These are phyloP conservation scores for Diversispora epigaea DNA, from an alignment of 192 early-diverging fungal species.

Conservation along the genomic window DNA sequence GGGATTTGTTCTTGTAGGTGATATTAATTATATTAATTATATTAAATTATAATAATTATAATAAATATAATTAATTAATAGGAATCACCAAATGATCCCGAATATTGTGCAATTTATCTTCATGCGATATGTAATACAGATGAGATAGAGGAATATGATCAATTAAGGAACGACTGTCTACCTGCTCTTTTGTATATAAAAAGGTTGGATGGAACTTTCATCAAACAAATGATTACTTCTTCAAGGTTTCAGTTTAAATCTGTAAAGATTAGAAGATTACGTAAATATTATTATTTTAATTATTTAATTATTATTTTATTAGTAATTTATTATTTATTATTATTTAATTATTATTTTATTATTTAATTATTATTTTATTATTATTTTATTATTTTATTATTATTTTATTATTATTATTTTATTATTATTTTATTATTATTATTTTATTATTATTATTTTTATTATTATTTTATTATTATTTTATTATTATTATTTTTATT, in stretches of 20 bases:
- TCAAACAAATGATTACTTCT: slow-evolving; percentile 6
- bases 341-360: too few species aligned
- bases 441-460: not conserved
- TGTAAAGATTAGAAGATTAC: not conserved
- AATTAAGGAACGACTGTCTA: not conserved
- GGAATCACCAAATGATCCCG: slow-evolving; percentile 7
- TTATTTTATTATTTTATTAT: not conserved
- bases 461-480: too few species aligned
- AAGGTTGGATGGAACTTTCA: not conserved
- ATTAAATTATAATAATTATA: not conserved
- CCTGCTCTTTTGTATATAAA: not conserved
- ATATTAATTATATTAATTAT: not conserved
- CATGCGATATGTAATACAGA: not conserved
- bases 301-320: not conserved
- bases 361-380: too few species aligned
- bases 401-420: not conserved
- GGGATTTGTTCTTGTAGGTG: not conserved
- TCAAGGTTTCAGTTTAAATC: not conserved
- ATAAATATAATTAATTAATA: not conserved
- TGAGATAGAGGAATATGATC: slow-evolving; percentile 1
- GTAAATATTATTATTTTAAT: not conserved
- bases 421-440: not conserved
- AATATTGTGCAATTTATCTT: slow-evolving; percentile 12
- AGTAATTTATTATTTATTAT: too few species aligned
- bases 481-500: too few species aligned